These are phyloP conservation scores for Aspergillus viridinutans DNA, from an alignment of 2,329 filamentous ascomycete genomes.

Conservation along the genomic window DNA sequence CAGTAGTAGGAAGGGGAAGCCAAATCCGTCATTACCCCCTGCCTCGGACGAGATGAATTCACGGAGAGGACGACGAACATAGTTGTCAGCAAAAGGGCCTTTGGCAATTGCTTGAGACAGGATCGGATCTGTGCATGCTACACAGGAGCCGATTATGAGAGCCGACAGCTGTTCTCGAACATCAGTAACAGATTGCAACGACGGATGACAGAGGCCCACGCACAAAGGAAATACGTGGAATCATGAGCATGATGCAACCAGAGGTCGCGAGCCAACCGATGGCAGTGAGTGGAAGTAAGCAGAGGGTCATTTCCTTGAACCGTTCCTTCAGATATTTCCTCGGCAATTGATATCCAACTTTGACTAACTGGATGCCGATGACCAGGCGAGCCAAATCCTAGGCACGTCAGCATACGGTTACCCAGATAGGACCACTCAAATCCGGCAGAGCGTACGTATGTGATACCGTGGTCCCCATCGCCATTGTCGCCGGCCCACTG, in stretches of 20 bases:
- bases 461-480: slow-evolving; percentile 36
- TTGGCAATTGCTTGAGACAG: slow-evolving; percentile 61
- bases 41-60: slow-evolving; percentile 62
- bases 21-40: slow-evolving; percentile 60
- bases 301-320: slow-evolving; percentile 53
- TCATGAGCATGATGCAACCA: slow-evolving; percentile 51
- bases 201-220: not conserved
- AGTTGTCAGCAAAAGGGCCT: slow-evolving; percentile 60
- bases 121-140: slow-evolving; percentile 61
- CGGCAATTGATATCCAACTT: slow-evolving; percentile 60
- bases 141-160: slow-evolving; percentile 57
- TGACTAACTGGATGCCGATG: slow-evolving; percentile 60
- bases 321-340: slow-evolving; percentile 50
- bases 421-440: no score
- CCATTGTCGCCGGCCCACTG: slow-evolving; percentile 34
- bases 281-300: slow-evolving; percentile 58
- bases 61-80: slow-evolving; percentile 53
- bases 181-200: not conserved
- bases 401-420: slow-evolving; percentile 3
- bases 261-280: slow-evolving; percentile 60
- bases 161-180: slow-evolving; percentile 41
- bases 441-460: slow-evolving; percentile 31
- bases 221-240: slow-evolving; percentile 52
- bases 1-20: slow-evolving; percentile 59
- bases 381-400: slow-evolving; percentile 54